Evolutionary conservation across 345 rosid genomes (phyloP).

Genomic region (Lagerstroemia speciosa): DNA sequence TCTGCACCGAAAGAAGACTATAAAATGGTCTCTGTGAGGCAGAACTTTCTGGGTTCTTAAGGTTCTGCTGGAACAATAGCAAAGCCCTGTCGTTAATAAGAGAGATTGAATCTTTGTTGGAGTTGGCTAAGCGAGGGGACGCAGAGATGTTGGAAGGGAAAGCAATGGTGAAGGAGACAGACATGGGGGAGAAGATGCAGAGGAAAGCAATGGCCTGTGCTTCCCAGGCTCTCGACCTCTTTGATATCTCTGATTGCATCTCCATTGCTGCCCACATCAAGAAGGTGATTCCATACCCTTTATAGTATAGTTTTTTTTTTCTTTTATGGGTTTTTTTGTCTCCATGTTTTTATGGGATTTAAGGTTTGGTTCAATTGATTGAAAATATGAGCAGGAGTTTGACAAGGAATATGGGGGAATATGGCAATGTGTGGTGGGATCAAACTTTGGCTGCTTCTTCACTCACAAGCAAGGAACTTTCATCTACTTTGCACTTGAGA

Average conservation of each 20-base stretch:
- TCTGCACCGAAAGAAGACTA: background rate
- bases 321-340: no score
- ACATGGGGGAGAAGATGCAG: slow-evolving; percentile 90
- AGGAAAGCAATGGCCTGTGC: slow-evolving; percentile 79
- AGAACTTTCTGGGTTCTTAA: background rate
- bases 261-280: slow-evolving; percentile 40
- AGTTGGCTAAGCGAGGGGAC: background rate
- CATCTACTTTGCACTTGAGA: slow-evolving; percentile 37
- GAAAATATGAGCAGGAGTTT: slow-evolving; percentile 22
- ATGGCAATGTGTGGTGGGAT: slow-evolving; percentile 55
- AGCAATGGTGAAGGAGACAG: slow-evolving; percentile 62
- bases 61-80: background rate
- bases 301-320: background rate
- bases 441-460: slow-evolving; percentile 44
- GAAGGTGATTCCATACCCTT: slow-evolving; percentile 16
- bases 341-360: background rate
- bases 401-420: slow-evolving; percentile 33
- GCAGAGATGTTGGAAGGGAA: slow-evolving; percentile 40
- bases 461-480: slow-evolving; percentile 38
- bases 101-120: background rate
- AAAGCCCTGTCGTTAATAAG: background rate
- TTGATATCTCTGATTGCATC: slow-evolving; percentile 32
- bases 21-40: background rate
- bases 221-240: slow-evolving; percentile 52
- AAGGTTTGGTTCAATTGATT: background rate